phyloP scores from a whole-genome alignment of 225 moss, liverwort and hornwort species.

The Antitrichia curtipendula region DNA sequence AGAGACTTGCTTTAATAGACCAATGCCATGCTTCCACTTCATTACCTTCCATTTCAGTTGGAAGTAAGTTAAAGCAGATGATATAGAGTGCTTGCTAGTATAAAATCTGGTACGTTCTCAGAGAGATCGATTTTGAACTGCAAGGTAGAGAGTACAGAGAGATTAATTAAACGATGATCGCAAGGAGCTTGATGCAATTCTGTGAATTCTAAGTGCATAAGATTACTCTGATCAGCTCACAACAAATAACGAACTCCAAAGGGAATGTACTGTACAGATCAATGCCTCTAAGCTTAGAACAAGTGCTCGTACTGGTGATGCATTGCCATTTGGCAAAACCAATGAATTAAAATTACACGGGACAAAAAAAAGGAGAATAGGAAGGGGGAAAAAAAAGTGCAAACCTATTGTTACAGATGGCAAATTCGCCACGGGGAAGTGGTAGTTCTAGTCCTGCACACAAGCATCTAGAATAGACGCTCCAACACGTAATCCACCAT shows the following conservation, averaged over 20 bases:
- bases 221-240: background rate
- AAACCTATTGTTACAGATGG: slow-evolving; percentile 16
- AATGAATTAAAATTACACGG: slow-evolving; percentile 22
- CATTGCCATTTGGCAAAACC: slow-evolving; percentile 29
- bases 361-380: background rate
- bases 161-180: background rate
- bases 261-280: background rate
- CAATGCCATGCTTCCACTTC: background rate
- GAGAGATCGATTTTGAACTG: background rate
- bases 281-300: background rate
- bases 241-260: background rate
- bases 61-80: background rate
- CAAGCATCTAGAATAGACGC: slow-evolving; percentile 29
- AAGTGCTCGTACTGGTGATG: background rate
- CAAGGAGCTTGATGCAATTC: background rate
- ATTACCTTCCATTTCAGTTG: background rate
- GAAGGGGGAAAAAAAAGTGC: background rate
- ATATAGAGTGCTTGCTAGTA: background rate
- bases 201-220: background rate
- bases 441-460: background rate
- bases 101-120: background rate
- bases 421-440: slow-evolving; percentile 2
- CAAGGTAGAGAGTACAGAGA: background rate
- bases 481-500: slow-evolving; percentile 92
- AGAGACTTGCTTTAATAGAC: background rate